phyloP scores from a whole-genome alignment of 805 yeast genomes.

The Lachancea dasiensis region DNA sequence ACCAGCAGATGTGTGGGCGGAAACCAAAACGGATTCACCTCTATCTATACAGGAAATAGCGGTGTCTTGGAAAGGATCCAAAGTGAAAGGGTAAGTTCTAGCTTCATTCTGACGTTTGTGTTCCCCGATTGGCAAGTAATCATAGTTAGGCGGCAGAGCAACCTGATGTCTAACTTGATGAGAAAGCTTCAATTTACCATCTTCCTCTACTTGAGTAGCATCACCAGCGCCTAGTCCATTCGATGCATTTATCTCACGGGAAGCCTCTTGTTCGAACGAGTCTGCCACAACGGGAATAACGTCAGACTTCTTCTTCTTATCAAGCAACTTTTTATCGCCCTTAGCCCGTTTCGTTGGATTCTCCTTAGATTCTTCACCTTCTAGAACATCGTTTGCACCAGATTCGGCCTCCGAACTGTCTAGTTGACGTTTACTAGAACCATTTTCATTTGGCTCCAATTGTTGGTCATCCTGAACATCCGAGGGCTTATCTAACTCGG shows the following conservation, averaged over 20 bases:
- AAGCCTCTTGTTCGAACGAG: conserved; percentile 81
- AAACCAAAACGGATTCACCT: conserved; percentile 87
- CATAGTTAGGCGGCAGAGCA: conserved; percentile 88
- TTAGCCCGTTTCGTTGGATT: conserved; percentile 25
- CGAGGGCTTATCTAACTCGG: conserved; percentile 10
- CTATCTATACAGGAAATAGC: conserved; percentile 95
- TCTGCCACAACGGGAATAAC: conserved; percentile 77
- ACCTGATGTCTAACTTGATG: conserved; percentile 98
- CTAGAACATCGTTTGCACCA: not conserved
- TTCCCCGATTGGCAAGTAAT: conserved; percentile 81
- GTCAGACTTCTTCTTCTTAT: conserved; percentile 39
- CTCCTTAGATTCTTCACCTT: not conserved
- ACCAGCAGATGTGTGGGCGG: conserved; percentile 98
- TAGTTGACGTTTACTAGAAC: conserved; percentile 17
- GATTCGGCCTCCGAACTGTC: conserved; percentile 9
- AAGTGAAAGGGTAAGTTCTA: conserved; percentile 80
- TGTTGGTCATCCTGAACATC: conserved; percentile 13
- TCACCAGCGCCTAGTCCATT: conserved; percentile 53
- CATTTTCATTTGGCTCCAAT: conserved; percentile 3
- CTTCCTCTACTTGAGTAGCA: conserved; percentile 35
- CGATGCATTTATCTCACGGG: conserved; percentile 80
- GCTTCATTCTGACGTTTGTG: conserved; percentile 78
- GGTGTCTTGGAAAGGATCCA: conserved; percentile 97
- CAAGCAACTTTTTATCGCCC: conserved; percentile 28
- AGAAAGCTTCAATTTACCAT: conserved; percentile 58